Evolutionary conservation across 1,139 yeast species (phyloP).

Genomic region (Geotrichum siamense): DNA sequence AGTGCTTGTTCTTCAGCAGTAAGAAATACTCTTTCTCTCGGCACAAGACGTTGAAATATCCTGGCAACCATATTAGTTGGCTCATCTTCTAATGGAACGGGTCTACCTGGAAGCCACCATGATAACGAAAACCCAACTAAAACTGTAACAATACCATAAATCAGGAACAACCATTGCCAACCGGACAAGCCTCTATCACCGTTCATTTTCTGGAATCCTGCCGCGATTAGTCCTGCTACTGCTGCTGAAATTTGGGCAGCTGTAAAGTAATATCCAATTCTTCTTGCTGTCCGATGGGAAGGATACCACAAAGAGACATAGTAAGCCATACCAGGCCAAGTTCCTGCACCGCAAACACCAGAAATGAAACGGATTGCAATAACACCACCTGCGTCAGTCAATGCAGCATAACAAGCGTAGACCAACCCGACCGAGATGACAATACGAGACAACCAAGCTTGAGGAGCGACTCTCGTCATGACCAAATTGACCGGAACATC

Average conservation of each 20-base stretch:
- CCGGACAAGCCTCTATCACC: constrained; percentile 63
- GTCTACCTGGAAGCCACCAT: constrained; percentile 86
- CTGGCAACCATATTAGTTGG: constrained; percentile 15
- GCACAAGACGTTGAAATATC: constrained; percentile 25
- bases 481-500: constrained; percentile 83
- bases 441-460: constrained; percentile 76
- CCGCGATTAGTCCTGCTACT: constrained; percentile 76
- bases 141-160: constrained; percentile 69
- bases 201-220: constrained; percentile 82
- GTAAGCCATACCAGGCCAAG: constrained; percentile 91
- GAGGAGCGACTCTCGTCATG: constrained; percentile 81
- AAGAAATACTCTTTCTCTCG: constrained; percentile 45
- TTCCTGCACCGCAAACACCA: constrained; percentile 81
- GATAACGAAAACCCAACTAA: constrained; percentile 55
- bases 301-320: constrained; percentile 85
- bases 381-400: constrained; percentile 49
- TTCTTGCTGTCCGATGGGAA: constrained; percentile 61
- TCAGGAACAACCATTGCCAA: constrained; percentile 82
- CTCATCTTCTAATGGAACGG: constrained; percentile 23
- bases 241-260: constrained; percentile 88
- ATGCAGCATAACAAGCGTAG: constrained; percentile 62
- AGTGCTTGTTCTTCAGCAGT: constrained; percentile 45
- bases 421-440: constrained; percentile 71
- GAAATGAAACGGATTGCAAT: constrained; percentile 67
- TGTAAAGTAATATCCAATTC: constrained; percentile 84